These are phyloP conservation scores for Acmispon strigosus DNA, from an alignment of 306 rosid species.

Conservation along the genomic window DNA sequence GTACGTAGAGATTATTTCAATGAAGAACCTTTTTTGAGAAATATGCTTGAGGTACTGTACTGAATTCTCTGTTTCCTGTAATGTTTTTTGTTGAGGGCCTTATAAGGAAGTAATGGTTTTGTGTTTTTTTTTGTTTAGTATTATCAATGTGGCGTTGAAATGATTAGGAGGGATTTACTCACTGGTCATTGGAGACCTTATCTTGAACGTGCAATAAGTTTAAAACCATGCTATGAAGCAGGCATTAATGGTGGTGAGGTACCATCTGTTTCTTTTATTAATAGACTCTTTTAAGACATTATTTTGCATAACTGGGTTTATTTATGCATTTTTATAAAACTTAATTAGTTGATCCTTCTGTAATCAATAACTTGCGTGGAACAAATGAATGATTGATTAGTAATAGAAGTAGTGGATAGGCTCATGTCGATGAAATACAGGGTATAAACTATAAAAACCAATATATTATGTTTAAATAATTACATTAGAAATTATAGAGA, in stretches of 20 bases:
- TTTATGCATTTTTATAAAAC: not conserved
- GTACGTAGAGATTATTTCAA: constrained; percentile 98
- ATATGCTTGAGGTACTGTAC: constrained; percentile 85
- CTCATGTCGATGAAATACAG: not conserved
- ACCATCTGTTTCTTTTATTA: constrained; percentile 13
- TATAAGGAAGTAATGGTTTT: constrained; percentile 12
- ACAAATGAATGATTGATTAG: not conserved
- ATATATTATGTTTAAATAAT: not conserved
- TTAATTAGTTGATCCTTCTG: not conserved
- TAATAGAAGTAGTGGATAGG: not conserved
- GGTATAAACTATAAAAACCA: not conserved
- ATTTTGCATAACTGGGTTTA: not conserved
- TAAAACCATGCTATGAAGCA: constrained; percentile 91
- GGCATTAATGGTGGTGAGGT: constrained; percentile 98
- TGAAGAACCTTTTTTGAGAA: constrained; percentile 96
- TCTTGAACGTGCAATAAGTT: constrained; percentile 90
- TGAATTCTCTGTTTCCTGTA: constrained; percentile 1
- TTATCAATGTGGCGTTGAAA: constrained; percentile 95
- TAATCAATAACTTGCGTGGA: not conserved
- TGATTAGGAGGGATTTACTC: constrained; percentile 94
- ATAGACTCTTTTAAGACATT: constrained; percentile 1
- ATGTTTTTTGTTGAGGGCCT: not conserved
- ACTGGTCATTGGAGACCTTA: constrained; percentile 99
- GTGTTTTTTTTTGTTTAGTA: constrained; percentile 30
- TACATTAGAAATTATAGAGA: not conserved